phyloP scores from a whole-genome alignment of 192 early-diverging fungal genomes.

The Dimargaris cristalligena region DNA sequence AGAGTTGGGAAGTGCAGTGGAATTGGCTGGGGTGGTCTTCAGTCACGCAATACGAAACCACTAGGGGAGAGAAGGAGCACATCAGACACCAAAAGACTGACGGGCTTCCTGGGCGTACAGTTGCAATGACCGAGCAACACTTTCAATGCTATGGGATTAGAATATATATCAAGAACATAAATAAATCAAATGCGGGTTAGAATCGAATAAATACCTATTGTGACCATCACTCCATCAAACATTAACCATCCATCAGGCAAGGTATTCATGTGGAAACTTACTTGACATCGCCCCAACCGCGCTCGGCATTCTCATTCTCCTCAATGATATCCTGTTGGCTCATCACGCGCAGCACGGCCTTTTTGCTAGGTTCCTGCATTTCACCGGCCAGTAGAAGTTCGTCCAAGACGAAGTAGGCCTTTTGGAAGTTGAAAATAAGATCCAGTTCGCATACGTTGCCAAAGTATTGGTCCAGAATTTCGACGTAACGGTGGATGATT shows the following conservation, averaged over 20 bases:
- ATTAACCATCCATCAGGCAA: background rate
- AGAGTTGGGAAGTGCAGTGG: background rate
- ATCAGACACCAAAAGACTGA: slow-evolving; percentile 2
- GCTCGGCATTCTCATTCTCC: slow-evolving; percentile 52
- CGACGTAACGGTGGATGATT: slow-evolving; percentile 95
- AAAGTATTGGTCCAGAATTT: slow-evolving; percentile 94
- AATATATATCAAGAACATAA: too few relatives aligned
- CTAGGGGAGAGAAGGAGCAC: background rate
- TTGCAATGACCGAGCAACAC: slow-evolving; percentile 20
- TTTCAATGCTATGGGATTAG: slow-evolving; percentile 26
- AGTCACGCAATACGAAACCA: background rate
- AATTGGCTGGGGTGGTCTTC: background rate
- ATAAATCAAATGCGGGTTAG: too few relatives aligned
- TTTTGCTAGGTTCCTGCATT: slow-evolving; percentile 87
- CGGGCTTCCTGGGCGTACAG: slow-evolving; percentile 10
- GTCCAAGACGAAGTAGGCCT: slow-evolving; percentile 75
- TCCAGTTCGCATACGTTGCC: slow-evolving; percentile 94
- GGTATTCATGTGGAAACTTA: slow-evolving; percentile 12
- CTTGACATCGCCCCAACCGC: slow-evolving; percentile 36
- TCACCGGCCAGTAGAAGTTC: slow-evolving; percentile 83
- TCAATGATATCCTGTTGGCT: slow-evolving; percentile 60
- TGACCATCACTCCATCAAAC: too few relatives aligned
- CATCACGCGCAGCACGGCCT: slow-evolving; percentile 47
- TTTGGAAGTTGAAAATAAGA: slow-evolving; percentile 96
- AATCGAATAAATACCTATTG: too few relatives aligned